Conservation (phyloP, 805 yeast species). For the Lachancea cidri region DNA sequence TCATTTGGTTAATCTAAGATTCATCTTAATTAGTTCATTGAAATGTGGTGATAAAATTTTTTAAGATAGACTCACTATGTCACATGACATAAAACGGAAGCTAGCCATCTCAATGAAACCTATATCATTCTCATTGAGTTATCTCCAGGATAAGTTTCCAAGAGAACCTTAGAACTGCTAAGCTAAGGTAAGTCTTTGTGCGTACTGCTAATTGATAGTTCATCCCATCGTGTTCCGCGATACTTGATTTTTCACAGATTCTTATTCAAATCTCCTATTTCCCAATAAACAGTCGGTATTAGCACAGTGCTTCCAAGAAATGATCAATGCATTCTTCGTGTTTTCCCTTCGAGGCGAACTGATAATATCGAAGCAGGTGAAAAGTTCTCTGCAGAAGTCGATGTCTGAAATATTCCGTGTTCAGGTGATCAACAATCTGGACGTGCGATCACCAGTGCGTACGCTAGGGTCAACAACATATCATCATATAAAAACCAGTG, state of each 20-base stretch:
- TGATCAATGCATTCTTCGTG: constrained; percentile 82
- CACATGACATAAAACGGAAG: too few relatives aligned
- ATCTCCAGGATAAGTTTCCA: too few relatives aligned
- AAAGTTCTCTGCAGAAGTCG: constrained; percentile 71
- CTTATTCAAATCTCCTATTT: neutral
- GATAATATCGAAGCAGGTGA: constrained; percentile 64
- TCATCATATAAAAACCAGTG: constrained; percentile 59
- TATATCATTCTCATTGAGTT: too few relatives aligned
- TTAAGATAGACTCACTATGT: too few relatives aligned
- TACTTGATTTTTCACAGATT: too few relatives aligned
- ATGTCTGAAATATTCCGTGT: constrained; percentile 87
- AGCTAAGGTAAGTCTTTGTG: too few relatives aligned
- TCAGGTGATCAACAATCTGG: constrained; percentile 67
- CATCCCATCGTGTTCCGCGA: too few relatives aligned
- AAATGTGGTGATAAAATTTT: neutral
- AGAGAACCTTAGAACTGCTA: too few relatives aligned
- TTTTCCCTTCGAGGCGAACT: constrained; percentile 81
- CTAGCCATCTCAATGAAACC: too few relatives aligned
- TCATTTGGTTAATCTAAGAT: constrained; percentile 40
- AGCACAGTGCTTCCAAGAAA: constrained; percentile 25
- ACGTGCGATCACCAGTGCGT: constrained; percentile 60
- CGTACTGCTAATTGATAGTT: too few relatives aligned
- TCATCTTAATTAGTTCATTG: neutral
- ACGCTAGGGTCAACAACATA: constrained; percentile 93
- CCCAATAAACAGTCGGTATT: neutral